phyloP scores from a whole-genome alignment of 305 asterid genomes.

The Fraxinus baroniana region DNA sequence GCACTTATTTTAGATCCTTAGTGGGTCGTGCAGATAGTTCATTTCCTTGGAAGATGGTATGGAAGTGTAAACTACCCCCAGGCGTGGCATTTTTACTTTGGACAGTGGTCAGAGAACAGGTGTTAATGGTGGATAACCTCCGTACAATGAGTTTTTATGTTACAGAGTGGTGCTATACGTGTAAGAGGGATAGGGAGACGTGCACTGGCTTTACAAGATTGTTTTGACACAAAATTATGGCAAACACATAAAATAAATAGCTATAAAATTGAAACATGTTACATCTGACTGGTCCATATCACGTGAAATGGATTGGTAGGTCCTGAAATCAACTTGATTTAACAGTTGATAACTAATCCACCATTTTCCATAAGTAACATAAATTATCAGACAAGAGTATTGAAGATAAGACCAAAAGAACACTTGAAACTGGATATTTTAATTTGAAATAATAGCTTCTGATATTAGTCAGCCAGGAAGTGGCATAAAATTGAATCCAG shows the following conservation, averaged over 20 bases:
- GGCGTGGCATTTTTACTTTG: too few relatives aligned
- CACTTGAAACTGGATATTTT: background rate
- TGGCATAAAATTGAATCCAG: background rate
- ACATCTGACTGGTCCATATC: background rate
- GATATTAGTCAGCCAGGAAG: constrained; percentile 4
- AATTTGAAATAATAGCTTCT: constrained; percentile 6
- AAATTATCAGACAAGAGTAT: background rate
- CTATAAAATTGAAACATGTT: background rate
- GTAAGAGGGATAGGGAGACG: too few relatives aligned
- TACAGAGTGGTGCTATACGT: too few relatives aligned
- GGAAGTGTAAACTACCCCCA: too few relatives aligned
- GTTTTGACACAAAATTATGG: background rate
- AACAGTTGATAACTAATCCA: background rate
- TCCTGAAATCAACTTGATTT: background rate
- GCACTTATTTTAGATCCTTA: too few relatives aligned
- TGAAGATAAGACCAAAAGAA: background rate
- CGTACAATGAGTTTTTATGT: too few relatives aligned
- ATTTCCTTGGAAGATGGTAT: too few relatives aligned
- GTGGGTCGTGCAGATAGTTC: too few relatives aligned
- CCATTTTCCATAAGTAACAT: background rate
- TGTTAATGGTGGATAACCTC: too few relatives aligned
- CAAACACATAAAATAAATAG: background rate
- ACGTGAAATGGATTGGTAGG: background rate
- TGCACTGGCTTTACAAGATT: background rate
- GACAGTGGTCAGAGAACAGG: too few relatives aligned